Conservation (phyloP, 2,329 filamentous ascomycete species). For the Metarhizium brunneum region DNA sequence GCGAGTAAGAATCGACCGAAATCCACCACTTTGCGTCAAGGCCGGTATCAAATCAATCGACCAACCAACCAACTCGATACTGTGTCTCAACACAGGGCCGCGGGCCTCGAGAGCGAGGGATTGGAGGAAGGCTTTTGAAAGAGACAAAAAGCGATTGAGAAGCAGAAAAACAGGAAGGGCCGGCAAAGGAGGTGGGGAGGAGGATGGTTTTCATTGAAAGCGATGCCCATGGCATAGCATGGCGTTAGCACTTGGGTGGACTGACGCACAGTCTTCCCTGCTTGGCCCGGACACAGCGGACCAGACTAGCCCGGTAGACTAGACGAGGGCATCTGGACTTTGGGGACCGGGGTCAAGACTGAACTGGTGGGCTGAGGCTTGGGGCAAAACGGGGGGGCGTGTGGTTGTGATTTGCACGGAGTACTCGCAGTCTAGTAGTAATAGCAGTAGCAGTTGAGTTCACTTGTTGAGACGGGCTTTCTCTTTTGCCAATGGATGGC, state of each 20-base stretch:
- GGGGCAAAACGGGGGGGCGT: neutral
- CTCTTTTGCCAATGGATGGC: too few relatives aligned
- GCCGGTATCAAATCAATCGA: neutral
- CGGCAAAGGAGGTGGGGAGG: constrained; percentile 5
- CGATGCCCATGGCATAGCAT: neutral
- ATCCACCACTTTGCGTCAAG: neutral
- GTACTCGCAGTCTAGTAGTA: too few relatives aligned
- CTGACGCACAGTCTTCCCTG: neutral
- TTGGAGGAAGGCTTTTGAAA: neutral
- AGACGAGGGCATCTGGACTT: neutral
- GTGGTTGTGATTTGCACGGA: neutral
- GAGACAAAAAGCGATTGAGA: constrained; percentile 1
- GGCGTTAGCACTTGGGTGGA: neutral
- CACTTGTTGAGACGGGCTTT: neutral
- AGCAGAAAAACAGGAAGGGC: neutral
- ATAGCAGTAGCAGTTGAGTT: neutral
- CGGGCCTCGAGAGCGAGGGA: constrained; percentile 2
- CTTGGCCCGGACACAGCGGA: constrained; percentile 3
- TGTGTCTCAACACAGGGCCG: constrained; percentile 3
- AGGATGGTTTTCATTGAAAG: constrained; percentile 6
- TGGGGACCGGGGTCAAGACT: neutral
- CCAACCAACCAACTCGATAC: constrained; percentile 2
- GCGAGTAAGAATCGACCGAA: neutral
- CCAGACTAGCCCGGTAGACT: neutral
- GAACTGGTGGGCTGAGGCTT: neutral